Evolutionary conservation across 352 stramenopile species (phyloP), one percentile per base, ranked within the genome.

Genomic region (Thalassiosira hispida): DNA sequence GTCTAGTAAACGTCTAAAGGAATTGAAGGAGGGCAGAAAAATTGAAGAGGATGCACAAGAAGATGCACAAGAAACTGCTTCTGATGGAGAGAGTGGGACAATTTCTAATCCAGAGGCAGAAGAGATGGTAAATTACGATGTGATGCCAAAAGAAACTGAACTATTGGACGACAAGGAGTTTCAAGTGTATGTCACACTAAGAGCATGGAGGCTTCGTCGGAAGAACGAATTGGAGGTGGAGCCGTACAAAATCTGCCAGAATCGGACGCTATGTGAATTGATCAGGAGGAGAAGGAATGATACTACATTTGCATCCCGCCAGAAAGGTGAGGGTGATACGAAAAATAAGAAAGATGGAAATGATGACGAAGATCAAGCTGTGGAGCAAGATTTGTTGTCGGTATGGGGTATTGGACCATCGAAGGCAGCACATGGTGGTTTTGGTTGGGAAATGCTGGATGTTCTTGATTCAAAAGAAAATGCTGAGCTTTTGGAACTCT

Each of bases 161-260:
- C 53, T 62, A 38, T 59, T 84, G 35, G 77, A 84, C 27, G 77
- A 84, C 59, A 27, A 77, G 72, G 77, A 84, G 49, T 84, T 84
- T 60, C 68, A 81, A 40, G 77, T 84, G 8, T 84, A 79, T 20
- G 62, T 62, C 8, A 42, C 27, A 12, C 61, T 84, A 11, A 59
- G 77, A 51, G 49, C 67, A 2, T 84, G 77, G 77, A 59, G 77
- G 31, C 70, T 84, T 12, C 49, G 33, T 14, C 66, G 53, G 2
- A 79, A 77, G 27, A 76, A 77, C 35, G 77, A 84, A 61, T 57
- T 81, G 63, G 77, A 84, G 22, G 73, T 84, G 18, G 77, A 84
- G 23, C 77, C 77, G 4, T 84, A 81, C 42, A 84, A 84, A 68
- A 84, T 84, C n/a, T 84, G 67, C 59, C 77, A 84, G 49, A 84